phyloP scores from a whole-genome alignment of 1,284 basidiomycete genomes.

The Sporisorium exsertum region DNA sequence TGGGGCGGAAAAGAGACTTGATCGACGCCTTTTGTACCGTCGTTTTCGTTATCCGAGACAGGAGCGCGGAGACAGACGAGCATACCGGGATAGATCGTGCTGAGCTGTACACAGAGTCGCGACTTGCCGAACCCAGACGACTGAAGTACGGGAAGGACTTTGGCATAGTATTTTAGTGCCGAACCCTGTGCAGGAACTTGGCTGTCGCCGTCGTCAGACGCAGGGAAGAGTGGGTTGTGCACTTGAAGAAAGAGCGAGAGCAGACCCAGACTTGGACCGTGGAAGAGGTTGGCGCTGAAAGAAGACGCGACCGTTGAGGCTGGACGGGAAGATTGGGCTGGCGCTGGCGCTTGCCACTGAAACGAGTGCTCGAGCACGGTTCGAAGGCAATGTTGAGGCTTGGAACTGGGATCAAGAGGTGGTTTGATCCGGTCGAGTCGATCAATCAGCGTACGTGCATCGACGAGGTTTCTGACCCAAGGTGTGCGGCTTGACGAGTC shows the following conservation, averaged over 20 bases:
- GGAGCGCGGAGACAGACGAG: neutral
- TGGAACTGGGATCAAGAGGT: neutral
- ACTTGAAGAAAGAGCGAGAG: neutral
- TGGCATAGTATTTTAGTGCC: neutral
- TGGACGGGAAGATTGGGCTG: neutral
- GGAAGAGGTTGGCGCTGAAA: neutral
- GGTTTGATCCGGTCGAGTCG: neutral
- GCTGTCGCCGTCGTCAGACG: neutral
- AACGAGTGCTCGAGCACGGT: neutral
- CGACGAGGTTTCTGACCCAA: neutral
- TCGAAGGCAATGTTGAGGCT: neutral
- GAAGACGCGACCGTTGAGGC: neutral
- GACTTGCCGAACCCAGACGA: constrained; percentile 6
- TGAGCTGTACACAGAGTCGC: constrained; percentile 2
- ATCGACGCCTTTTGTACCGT: too few species aligned
- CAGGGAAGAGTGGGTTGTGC: neutral
- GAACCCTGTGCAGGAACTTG: neutral
- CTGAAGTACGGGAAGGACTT: constrained; percentile 3
- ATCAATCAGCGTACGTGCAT: neutral
- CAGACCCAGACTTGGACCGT: neutral
- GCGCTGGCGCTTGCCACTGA: neutral
- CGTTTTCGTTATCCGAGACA: too few species aligned
- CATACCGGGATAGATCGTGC: neutral
- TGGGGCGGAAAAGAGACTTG: neutral
- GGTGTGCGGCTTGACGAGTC: neutral